A percentile compares a stretch with the other conserved stretches of the same genome.
phyloP scores from a whole-genome alignment of 257 asterid species.

The Jacaranda mimosifolia region DNA sequence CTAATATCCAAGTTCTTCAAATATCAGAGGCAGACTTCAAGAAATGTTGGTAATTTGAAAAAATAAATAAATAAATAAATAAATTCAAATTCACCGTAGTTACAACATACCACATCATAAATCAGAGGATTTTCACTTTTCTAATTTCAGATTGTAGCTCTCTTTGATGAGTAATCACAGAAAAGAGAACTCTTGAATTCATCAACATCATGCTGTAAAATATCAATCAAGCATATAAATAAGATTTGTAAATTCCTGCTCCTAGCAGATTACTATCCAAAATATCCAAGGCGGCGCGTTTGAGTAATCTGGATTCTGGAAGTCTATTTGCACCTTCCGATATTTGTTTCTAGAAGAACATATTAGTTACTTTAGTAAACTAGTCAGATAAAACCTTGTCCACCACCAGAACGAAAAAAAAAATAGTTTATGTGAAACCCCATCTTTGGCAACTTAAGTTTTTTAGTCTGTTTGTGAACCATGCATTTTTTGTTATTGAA shows the following conservation, averaged over 20 bases:
- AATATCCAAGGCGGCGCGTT: too few relatives aligned
- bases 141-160: neutral
- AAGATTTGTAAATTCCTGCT: conserved; percentile 8
- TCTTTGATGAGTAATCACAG: neutral
- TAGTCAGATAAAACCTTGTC: too few relatives aligned
- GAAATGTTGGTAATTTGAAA: neutral
- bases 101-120: neutral
- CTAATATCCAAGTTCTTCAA: neutral
- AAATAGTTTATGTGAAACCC: too few relatives aligned
- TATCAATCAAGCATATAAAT: neutral
- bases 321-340: too few relatives aligned
- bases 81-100: neutral
- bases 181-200: neutral
- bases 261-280: neutral
- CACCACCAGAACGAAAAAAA: too few relatives aligned
- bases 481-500: too few relatives aligned
- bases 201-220: neutral
- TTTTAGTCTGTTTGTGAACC: too few relatives aligned
- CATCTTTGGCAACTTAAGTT: too few relatives aligned
- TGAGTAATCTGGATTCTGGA: too few relatives aligned
- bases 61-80: neutral
- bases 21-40: neutral
- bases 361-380: too few relatives aligned
- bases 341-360: too few relatives aligned
- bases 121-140: neutral